phyloP scores from a whole-genome alignment of 108 stramenopile species.

The Fragilariopsis cylindrus region DNA sequence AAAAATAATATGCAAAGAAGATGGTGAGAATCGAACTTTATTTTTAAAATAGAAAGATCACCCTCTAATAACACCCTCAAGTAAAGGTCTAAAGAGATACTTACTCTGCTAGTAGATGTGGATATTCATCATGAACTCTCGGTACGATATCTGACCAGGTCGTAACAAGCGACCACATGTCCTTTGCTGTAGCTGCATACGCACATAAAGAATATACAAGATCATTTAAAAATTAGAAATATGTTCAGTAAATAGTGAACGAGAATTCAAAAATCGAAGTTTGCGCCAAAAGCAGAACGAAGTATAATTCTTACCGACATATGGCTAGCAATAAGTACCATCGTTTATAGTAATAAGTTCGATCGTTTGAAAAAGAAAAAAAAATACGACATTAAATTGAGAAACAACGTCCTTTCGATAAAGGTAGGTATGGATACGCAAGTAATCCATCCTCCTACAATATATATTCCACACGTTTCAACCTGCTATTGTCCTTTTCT shows the following conservation, averaged over 20 bases:
- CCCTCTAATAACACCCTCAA: not conserved
- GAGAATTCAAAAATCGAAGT: not conserved
- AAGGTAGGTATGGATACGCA: too few species aligned
- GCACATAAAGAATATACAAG: not conserved
- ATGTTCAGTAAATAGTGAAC: not conserved
- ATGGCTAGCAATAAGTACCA: slow-evolving; percentile 2
- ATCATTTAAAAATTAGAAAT: slow-evolving; percentile 1
- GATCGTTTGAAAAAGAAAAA: not conserved
- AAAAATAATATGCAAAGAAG: not conserved
- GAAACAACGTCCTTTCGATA: not conserved
- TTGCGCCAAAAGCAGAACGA: not conserved
- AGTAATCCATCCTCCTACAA: too few species aligned
- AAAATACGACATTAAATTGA: not conserved
- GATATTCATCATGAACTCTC: slow-evolving; percentile 61
- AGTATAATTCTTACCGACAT: slow-evolving; percentile 36
- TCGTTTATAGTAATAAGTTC: not conserved
- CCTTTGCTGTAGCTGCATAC: slow-evolving; percentile 42
- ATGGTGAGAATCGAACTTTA: slow-evolving; percentile 1
- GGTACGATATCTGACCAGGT: slow-evolving; percentile 72
- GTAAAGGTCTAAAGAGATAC: not conserved
- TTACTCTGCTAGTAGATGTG: slow-evolving; percentile 76
- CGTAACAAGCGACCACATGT: slow-evolving; percentile 67
- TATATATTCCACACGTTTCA: too few species aligned
- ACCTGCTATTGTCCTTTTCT: not conserved
- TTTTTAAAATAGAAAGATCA: not conserved